phyloP scores from a whole-genome alignment of 495 filamentous ascomycete genomes.

The Penicillium tannophilum region DNA sequence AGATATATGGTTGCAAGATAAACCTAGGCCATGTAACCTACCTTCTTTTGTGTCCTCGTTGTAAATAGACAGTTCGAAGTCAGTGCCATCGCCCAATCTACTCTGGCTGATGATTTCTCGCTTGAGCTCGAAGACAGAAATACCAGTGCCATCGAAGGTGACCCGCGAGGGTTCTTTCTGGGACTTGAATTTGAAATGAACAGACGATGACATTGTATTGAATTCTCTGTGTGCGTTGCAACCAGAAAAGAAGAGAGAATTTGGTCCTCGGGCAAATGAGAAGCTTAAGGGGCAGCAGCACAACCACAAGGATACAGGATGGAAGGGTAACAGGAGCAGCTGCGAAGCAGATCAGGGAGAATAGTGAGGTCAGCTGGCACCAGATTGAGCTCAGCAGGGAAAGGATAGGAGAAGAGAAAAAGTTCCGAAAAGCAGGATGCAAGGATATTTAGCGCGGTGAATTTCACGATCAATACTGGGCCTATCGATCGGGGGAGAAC shows the following conservation, averaged over 20 bases:
- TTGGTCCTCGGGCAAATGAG: conserved; percentile 30
- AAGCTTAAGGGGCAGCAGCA: conserved; percentile 34
- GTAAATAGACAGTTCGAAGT: conserved; percentile 94
- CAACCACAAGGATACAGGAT: conserved; percentile 23
- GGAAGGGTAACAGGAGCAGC: conserved; percentile 6
- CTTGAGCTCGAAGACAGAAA: conserved; percentile 98
- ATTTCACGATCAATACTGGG: conserved; percentile 29
- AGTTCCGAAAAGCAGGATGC: conserved; percentile 8
- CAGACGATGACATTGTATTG: conserved; percentile 88
- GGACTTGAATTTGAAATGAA: conserved; percentile 99
- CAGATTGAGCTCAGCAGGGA: conserved; percentile 19
- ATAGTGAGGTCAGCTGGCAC: background rate
- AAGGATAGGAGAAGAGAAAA: conserved; percentile 13
- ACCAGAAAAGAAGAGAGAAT: conserved; percentile 20
- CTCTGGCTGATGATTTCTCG: conserved; percentile 94
- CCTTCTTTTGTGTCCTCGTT: conserved; percentile 90
- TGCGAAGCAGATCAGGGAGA: background rate
- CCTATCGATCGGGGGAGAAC: conserved; percentile 35
- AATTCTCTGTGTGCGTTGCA: conserved; percentile 46
- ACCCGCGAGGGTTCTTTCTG: conserved; percentile 93
- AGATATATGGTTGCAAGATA: conserved; percentile 5
- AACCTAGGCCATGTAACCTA: conserved; percentile 41
- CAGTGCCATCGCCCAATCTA: conserved; percentile 92
- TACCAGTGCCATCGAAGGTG: conserved; percentile 96
- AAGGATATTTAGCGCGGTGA: conserved; percentile 20